Base-by-base conservation (phyloP, 441 rosid genomes). In the Gossypium davidsonii region DNA sequence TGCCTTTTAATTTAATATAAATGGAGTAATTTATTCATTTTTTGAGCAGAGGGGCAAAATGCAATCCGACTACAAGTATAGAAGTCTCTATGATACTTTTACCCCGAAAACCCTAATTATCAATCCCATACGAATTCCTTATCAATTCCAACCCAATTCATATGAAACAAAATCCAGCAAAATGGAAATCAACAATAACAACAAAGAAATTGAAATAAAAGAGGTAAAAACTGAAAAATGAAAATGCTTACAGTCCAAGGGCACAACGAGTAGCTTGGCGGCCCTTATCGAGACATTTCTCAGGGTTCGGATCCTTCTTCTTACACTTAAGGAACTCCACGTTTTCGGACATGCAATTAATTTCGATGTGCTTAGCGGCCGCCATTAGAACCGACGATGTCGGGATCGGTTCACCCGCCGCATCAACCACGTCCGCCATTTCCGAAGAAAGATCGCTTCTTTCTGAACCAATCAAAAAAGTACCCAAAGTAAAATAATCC, bases 211-310 rank as follows among this genome's bases (percentile, higher is more conserved):
- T 66, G 12, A 21, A 31, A 37, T 37, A 37, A 26, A 4, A 11
- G 0, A 55, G 1, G 60, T 12, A 20, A 42, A 61, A 71, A 8
- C 25, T 37, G 25, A 67, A 26, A 9, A 25, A 39, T n/a, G 26
- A 49, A 60, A 60, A 77, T 20, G 73, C 97, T 81, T 85, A 94
- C 98, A 91, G 57, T 78, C 92, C 87, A 71, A 95, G 91, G 73
- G 92, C 97, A 70, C 98, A 93, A 79, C 97, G 93, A 77, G 99
- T 95, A 79, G 92, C 99, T 76, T 91, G 86, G 9, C 85, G 90
- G 69, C 99, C 99, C 74, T 93, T 88, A 7, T 93, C 97, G 20
- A 95, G 97, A 75, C 99, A 93, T 57, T 93, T 93, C 93, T 95
- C 99, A 0, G 99, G 99, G 77, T 91, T 95, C 0, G 97, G 94